These are phyloP conservation scores for Trametes maxima DNA, from an alignment of 768 basidiomycete genomes.

Conservation along the genomic window DNA sequence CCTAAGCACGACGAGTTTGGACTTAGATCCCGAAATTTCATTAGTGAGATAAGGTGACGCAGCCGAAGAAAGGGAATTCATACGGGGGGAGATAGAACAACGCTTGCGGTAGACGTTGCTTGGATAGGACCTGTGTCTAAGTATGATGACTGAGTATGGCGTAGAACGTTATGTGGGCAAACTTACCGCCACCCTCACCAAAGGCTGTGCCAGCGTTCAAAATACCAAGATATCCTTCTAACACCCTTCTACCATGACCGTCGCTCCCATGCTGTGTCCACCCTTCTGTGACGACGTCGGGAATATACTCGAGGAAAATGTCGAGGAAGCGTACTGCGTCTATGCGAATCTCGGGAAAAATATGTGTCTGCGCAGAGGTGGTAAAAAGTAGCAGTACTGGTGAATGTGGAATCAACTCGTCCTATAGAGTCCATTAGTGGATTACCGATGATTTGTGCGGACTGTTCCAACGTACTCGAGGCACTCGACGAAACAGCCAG, in stretches of 20 bases:
- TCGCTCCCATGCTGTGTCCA: constrained; percentile 56
- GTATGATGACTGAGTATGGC: neutral
- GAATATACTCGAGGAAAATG: constrained; percentile 70
- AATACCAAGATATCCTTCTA: constrained; percentile 83
- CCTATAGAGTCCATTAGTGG: constrained; percentile 42
- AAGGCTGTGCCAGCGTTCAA: constrained; percentile 68
- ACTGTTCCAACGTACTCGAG: constrained; percentile 45
- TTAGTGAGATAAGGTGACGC: neutral
- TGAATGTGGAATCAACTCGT: constrained; percentile 72
- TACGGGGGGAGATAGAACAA: constrained; percentile 67
- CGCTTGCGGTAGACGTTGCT: constrained; percentile 64
- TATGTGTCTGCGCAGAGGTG: constrained; percentile 90
- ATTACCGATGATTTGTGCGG: neutral
- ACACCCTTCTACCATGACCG: constrained; percentile 61
- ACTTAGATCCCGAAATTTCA: constrained; percentile 44
- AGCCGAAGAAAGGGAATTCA: constrained; percentile 26
- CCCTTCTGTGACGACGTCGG: constrained; percentile 63
- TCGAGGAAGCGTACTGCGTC: constrained; percentile 85
- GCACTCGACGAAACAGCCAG: constrained; percentile 72
- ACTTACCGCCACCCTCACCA: constrained; percentile 56
- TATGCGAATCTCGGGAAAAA: constrained; percentile 92
- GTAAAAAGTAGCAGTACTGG: constrained; percentile 80
- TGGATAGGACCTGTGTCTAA: constrained; percentile 36
- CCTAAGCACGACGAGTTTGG: constrained; percentile 73
- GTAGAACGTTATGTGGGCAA: neutral